Base-by-base conservation (phyloP, 768 basidiomycete species). In the Termitomyces sp. region DNA sequence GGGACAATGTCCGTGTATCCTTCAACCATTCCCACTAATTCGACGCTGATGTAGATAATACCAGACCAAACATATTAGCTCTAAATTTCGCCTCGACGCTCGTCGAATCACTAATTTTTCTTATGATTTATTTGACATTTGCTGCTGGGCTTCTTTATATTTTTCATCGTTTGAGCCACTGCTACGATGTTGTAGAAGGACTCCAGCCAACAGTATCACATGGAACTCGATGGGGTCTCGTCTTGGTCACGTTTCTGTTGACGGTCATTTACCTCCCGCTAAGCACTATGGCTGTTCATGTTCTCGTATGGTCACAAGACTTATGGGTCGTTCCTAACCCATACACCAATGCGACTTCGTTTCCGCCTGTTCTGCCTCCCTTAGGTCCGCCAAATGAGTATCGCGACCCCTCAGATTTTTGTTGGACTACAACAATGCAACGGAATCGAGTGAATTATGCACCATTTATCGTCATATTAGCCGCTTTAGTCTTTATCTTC, bases 381-480 rank as follows among this genome's bases (percentile, higher is more conserved):
- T 69, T 89, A 16, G 88, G 88, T 0, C 81, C 86, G 12, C 22
- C 81, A 0, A 75, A 74, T 53, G 76, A 83, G 63, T 88, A 74
- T 67, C 82, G 83, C 42, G 81, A 82, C 59, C 79, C 88, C 3
- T 64, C 87, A 50, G 86, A 90, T 68, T 89, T 89, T 62, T 91
- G 88, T 69, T 92, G 82, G 74, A 89, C 87, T 4, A 91, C 90
- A 0, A 91, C 88, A 0, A 88, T 91, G 87, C 79, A 80, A 55
- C 76, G 78, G 39, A 83, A 87, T 59, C 77, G 86, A 66, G 72
- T 89, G 58, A 92, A 91, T 67, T 86, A 79, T 62, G 88, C 89
- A 0, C 86, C 85, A 26, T 63, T 82, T 4, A 68, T 89, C 20
- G 71, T 92, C 5, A 77, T 84, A n/a, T 65, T 88, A 26, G 81